Base-by-base conservation (phyloP, 139 green algal genomes). In the Spirogloea muscicola region DNA sequence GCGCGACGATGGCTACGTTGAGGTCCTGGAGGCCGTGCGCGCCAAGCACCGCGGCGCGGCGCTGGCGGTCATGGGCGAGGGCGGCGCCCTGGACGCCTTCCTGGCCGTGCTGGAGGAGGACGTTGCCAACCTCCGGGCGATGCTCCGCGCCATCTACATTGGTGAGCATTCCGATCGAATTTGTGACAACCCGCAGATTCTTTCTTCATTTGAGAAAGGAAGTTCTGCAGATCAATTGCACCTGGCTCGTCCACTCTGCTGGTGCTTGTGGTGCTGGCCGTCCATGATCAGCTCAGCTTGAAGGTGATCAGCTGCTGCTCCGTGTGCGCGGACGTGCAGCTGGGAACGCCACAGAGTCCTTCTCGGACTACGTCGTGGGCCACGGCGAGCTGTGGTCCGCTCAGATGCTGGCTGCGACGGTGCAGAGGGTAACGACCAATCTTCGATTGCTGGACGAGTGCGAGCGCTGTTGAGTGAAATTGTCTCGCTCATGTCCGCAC, bases 341-440 rank as follows among this genome's bases (percentile, higher is more conserved):
- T 31, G 92, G 91, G 27, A 90, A 92, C 70, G 85, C 88, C 40
- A 95, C 91, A 1, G 89, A 97, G 1, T 82, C 89, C 0, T 97
- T 97, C 84, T 87, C 87, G 1, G 94, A 98, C 80, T 97, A 92
- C 81, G 91, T 98, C 37, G 92, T 98, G 27, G 94, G 94, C 13
- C 94, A 98, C 66, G 94, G 94, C 27, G 94, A 98, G 84, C 86
- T 98, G n/a, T 98, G 94, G 94, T 92, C 83, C 43, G 93, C 91
- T n/a, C 86, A 85, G 65, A 84, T 98, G 37, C 86, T 92, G 25
- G 76, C 90, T 0, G 84, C 88, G 21, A 76, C 52, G 13, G 39
- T 76, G n/a, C n/a, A n/a, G n/a, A n/a, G n/a, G n/a, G n/a, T n/a
- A n/a, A n/a, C n/a, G n/a, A n/a, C n/a, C n/a, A n/a, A n/a, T n/a